A percentile compares a stretch with the other conserved stretches of the same genome.
phyloP scores from a whole-genome alignment of 345 rosid species.

The Boechera divaricarpa region DNA sequence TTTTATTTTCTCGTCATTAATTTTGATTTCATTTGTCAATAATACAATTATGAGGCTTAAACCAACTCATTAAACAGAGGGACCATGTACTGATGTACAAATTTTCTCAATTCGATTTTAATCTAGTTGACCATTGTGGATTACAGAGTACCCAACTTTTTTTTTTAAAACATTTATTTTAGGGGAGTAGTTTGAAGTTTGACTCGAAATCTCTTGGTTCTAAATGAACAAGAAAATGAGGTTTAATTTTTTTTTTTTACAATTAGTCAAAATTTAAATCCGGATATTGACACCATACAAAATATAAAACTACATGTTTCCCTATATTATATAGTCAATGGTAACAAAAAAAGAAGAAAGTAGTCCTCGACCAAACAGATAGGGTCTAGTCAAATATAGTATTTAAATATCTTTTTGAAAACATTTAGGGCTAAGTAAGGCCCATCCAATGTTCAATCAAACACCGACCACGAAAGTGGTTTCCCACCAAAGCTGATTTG shows the following conservation, averaged over 20 bases:
- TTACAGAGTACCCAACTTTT: too few relatives aligned
- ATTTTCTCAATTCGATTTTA: background rate
- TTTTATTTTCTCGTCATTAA: background rate
- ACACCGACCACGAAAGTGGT: background rate
- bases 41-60: background rate
- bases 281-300: too few relatives aligned
- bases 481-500: background rate
- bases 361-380: background rate
- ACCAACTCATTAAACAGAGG: conserved; percentile 3
- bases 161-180: too few relatives aligned
- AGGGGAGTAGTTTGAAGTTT: too few relatives aligned
- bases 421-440: background rate
- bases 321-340: too few relatives aligned
- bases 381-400: background rate
- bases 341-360: background rate
- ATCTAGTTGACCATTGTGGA: background rate
- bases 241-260: too few relatives aligned
- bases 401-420: background rate
- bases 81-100: background rate
- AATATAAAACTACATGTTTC: too few relatives aligned
- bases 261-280: too few relatives aligned
- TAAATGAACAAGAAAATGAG: too few relatives aligned
- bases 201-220: too few relatives aligned
- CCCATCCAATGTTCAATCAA: background rate
- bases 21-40: background rate